phyloP scores from a whole-genome alignment of 176 grass and related monocot species.

The Carex scoparia region DNA sequence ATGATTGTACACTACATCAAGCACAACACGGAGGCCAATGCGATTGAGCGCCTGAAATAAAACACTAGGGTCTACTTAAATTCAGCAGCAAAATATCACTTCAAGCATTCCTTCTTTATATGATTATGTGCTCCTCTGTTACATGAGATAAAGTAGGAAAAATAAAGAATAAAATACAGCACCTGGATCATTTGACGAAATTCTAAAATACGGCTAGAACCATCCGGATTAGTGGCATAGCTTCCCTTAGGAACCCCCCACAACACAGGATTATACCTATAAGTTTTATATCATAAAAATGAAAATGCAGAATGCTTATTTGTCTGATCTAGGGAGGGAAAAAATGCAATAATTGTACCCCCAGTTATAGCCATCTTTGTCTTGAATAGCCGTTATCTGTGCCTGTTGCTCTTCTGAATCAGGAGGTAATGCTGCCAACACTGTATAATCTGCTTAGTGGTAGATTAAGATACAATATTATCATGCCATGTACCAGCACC shows the following conservation, averaged over 20 bases:
- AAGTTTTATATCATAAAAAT: conserved; percentile 29
- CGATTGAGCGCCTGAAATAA: conserved; percentile 61
- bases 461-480: conserved; percentile 4
- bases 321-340: not conserved
- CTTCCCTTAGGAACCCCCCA: conserved; percentile 97
- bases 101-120: not conserved
- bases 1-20: conserved; percentile 98
- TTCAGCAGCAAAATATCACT: conserved; percentile 9
- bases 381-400: conserved; percentile 60
- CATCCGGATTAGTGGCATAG: conserved; percentile 81
- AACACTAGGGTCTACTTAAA: conserved; percentile 20
- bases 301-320: not conserved
- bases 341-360: conserved; percentile 43
- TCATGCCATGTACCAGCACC: not conserved
- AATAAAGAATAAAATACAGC: conserved; percentile 2
- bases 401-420: conserved; percentile 83
- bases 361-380: conserved; percentile 88
- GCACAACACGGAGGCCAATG: conserved; percentile 68
- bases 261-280: conserved; percentile 81
- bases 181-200: conserved; percentile 87
- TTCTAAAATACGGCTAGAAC: conserved; percentile 76
- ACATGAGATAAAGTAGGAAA: conserved; percentile 9
- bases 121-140: not conserved
- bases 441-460: conserved; percentile 51
- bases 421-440: conserved; percentile 59